phyloP scores from a whole-genome alignment of 257 asterid species.

The Hygrophila difformis region DNA sequence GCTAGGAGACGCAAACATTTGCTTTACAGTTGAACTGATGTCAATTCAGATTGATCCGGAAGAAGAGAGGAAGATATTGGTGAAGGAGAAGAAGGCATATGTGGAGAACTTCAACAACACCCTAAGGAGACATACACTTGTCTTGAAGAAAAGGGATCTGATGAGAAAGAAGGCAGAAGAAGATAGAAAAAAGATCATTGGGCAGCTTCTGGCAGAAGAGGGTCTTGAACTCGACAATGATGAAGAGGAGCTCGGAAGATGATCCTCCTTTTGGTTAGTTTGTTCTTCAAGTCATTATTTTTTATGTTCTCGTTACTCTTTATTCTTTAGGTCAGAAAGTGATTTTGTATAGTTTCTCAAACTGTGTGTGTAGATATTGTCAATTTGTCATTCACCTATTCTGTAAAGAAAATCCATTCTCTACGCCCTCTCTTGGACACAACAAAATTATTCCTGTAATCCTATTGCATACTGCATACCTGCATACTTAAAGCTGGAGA shows the following conservation, averaged over 20 bases:
- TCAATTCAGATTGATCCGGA: slow-evolving; percentile 71
- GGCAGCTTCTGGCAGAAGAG: slow-evolving; percentile 85
- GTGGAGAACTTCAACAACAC: slow-evolving; percentile 64
- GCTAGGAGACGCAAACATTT: too few relatives aligned
- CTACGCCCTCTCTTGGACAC: too few relatives aligned
- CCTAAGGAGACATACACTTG: slow-evolving; percentile 71
- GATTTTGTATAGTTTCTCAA: too few relatives aligned
- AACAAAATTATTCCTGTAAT: too few relatives aligned
- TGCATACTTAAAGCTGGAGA: too few relatives aligned
- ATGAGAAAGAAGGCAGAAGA: slow-evolving; percentile 75
- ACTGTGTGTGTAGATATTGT: too few relatives aligned
- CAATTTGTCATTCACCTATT: too few relatives aligned
- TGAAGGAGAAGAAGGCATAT: slow-evolving; percentile 73
- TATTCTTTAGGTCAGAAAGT: too few relatives aligned
- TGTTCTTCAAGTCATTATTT: too few relatives aligned
- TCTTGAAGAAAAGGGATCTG: slow-evolving; percentile 66
- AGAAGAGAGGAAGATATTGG: slow-evolving; percentile 83
- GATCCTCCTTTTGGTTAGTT: background rate
- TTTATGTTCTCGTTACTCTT: too few relatives aligned
- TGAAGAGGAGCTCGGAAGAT: slow-evolving; percentile 21
- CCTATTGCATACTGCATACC: too few relatives aligned
- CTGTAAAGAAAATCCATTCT: too few relatives aligned
- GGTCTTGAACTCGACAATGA: slow-evolving; percentile 86
- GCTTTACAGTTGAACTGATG: background rate
- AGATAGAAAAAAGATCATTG: slow-evolving; percentile 53